Base-by-base conservation (phyloP, 2,329 filamentous ascomycete species). In the Fusarium pseudograminearum region DNA sequence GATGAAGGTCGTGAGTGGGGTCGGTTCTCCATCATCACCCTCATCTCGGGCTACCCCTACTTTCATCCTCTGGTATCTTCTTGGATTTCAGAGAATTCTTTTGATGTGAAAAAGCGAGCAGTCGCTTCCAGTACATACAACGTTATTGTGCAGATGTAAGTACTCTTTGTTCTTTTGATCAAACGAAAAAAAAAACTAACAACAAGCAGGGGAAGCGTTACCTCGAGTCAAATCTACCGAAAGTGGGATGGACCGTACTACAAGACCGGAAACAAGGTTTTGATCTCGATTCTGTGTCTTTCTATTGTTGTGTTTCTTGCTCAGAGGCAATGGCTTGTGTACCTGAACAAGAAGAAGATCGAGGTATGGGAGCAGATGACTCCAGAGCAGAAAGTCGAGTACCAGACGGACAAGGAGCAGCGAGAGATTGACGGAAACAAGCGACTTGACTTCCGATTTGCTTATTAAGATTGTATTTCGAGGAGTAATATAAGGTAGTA, bases 11-110 rank as follows among this genome's bases (percentile, higher is more conserved):
- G 82, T 22, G 78, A 84, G 16, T 89, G 87, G 87, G 78, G 77
- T 1, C 79, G 85, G 18, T 89, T 83, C 78, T 77, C 80, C 2
- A 74, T 88, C 31, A 79, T 85, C 18, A 85, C 84, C 2, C 72
- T 89, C 40, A 80, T 89, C 33, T 81, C 86, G 14, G 85, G 86
- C 3, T 83, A 85, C 60, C 87, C 87, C 0, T 89, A 89, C 71
- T 85, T 87, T 55, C 87, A 89, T 69, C 86, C 87, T 4, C 82
- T 88, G 18, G 79, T 85, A 14, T 80, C 81, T 6, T 80, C 82
- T 7, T 89, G 83, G 83, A 82, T 84, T 50, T 83, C 81, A 2
- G 82, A 84, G 70, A 85, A 85, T 72, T 81, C 79, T 0, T 84
- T 84, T 45, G 81, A 84, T 56, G 83, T 85, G 22, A 83, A 84